Evolutionary conservation across 371 early-diverging fungal species (phyloP).

Genomic region (Lichtheimia ramosa): DNA sequence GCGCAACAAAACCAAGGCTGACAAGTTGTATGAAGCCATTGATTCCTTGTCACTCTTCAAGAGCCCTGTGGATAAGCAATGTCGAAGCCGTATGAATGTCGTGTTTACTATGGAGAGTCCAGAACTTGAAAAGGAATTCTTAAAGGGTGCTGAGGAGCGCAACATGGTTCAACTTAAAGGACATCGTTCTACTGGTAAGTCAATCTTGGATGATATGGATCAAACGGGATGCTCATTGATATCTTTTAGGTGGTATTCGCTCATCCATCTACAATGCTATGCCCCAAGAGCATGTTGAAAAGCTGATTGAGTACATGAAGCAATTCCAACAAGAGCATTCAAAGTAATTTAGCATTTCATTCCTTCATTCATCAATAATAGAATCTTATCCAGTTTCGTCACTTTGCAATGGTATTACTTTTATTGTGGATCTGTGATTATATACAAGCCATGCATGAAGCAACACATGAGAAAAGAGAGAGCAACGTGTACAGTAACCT

Average conservation of each 20-base stretch:
- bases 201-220: background rate
- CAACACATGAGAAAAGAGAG: no score
- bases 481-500: no score
- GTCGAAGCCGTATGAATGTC: slow-evolving; percentile 89
- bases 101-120: slow-evolving; percentile 76
- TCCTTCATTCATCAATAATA: background rate
- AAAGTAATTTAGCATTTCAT: background rate
- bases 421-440: no score
- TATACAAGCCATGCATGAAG: no score
- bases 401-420: no score
- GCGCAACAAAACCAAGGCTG: slow-evolving; percentile 66
- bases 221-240: background rate
- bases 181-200: slow-evolving; percentile 77
- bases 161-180: slow-evolving; percentile 90
- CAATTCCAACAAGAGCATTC: slow-evolving; percentile 67
- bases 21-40: slow-evolving; percentile 71
- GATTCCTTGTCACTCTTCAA: slow-evolving; percentile 66
- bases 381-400: no score
- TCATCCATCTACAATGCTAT: slow-evolving; percentile 95
- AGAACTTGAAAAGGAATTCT: slow-evolving; percentile 79
- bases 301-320: slow-evolving; percentile 73
- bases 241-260: slow-evolving; percentile 82
- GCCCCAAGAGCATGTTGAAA: slow-evolving; percentile 78
- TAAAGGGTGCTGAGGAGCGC: slow-evolving; percentile 74
- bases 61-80: slow-evolving; percentile 64